Conservation (phyloP, 805 yeast species). For the Candida xyloterini region DNA sequence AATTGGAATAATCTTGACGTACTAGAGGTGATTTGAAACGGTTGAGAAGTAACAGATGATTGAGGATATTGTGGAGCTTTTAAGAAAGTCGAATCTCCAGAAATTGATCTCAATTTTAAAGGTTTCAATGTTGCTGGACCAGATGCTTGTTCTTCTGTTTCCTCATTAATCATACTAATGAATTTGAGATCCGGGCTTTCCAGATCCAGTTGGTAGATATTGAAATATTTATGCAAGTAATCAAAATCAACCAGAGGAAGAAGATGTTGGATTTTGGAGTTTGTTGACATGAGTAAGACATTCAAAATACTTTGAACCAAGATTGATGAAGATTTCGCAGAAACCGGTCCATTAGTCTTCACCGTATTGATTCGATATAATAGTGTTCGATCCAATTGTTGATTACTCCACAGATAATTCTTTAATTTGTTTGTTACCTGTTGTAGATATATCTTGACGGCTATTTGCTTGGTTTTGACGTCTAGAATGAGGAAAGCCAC, state of each 20-base stretch:
- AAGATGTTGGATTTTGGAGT: constrained; percentile 14
- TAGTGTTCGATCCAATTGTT: constrained; percentile 16
- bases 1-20: constrained; percentile 17
- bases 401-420: constrained; percentile 12
- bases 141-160: background rate
- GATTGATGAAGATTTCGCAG: constrained; percentile 11
- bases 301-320: constrained; percentile 18
- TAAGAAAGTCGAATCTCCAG: constrained; percentile 12
- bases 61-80: constrained; percentile 6
- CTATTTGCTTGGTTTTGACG: constrained; percentile 17
- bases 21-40: constrained; percentile 16
- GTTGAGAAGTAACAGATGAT: background rate
- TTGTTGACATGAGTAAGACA: constrained; percentile 20
- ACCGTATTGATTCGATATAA: background rate
- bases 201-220: constrained; percentile 27
- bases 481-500: constrained; percentile 17
- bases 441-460: constrained; percentile 19
- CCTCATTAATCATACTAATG: constrained; percentile 21
- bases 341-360: constrained; percentile 4
- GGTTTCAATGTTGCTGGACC: constrained; percentile 17
- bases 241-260: constrained; percentile 18
- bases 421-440: constrained; percentile 17
- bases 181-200: constrained; percentile 21
- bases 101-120: constrained; percentile 21
- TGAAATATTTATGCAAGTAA: constrained; percentile 22